These are phyloP conservation scores for Chaetomidium leptoderma DNA, from an alignment of 495 filamentous ascomycete species.

Conservation along the genomic window DNA sequence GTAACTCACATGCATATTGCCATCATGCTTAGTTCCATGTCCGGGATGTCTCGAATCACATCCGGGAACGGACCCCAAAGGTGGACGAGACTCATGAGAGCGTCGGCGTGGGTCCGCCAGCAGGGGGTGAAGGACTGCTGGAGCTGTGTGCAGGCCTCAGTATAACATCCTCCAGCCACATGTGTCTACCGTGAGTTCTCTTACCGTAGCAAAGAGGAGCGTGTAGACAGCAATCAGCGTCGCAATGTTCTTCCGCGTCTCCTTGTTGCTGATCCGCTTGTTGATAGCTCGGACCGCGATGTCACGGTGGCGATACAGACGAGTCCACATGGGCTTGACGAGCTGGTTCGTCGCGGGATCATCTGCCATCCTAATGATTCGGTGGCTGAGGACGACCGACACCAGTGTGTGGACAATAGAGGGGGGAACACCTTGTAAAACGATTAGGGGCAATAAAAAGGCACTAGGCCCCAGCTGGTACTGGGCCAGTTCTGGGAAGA, in stretches of 20 bases:
- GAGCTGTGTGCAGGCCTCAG: no score
- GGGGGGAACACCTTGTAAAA: background rate
- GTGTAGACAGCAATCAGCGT: constrained; percentile 25
- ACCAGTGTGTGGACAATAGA: constrained; percentile 20
- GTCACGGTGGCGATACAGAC: constrained; percentile 25
- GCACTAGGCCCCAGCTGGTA: constrained; percentile 10
- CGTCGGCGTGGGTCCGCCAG: constrained; percentile 36
- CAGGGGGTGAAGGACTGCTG: constrained; percentile 31
- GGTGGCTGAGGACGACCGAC: constrained; percentile 18
- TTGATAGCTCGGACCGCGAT: constrained; percentile 24
- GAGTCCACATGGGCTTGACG: constrained; percentile 9
- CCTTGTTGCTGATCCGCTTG: constrained; percentile 20
- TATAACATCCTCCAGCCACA: no score
- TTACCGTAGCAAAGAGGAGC: constrained; percentile 26
- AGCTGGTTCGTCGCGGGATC: background rate
- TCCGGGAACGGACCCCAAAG: constrained; percentile 25
- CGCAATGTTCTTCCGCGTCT: constrained; percentile 12
- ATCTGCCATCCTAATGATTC: constrained; percentile 11
- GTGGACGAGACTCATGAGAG: constrained; percentile 27
- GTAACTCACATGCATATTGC: constrained; percentile 28
- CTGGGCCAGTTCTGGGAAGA: constrained; percentile 17
- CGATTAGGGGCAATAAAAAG: constrained; percentile 7
- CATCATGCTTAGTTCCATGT: constrained; percentile 25
- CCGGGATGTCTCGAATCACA: background rate
- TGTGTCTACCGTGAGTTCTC: background rate